Percentiles rank a stretch among this genome's conserved stretches.
Conservation (phyloP, 1,139 yeast species). For the Nakaseomyces kungkrabaensis region DNA sequence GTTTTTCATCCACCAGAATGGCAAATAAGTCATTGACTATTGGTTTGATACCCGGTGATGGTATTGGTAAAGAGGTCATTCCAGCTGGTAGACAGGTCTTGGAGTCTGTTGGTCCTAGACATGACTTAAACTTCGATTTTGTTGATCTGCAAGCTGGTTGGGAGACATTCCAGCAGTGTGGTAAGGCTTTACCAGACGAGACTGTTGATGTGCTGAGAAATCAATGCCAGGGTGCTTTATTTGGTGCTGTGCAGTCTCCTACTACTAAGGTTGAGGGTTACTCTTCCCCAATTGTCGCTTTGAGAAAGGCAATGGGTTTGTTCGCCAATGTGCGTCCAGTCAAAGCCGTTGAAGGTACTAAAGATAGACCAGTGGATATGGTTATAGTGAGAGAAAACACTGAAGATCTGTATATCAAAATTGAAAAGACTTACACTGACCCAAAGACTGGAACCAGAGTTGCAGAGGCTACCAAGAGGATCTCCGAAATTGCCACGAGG, state of each 20-base stretch:
- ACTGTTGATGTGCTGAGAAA: conserved; percentile 72
- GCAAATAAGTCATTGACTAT: conserved; percentile 25
- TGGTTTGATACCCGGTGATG: conserved; percentile 92
- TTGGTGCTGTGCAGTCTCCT: conserved; percentile 96
- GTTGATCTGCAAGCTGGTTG: conserved; percentile 88
- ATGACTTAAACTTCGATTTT: conserved; percentile 73
- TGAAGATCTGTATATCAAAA: conserved; percentile 92
- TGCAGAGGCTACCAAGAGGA: conserved; percentile 96
- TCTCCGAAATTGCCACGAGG: conserved; percentile 75
- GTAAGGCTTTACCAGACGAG: conserved; percentile 88
- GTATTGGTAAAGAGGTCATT: conserved; percentile 94
- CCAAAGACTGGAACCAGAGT: conserved; percentile 73
- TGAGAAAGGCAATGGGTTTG: conserved; percentile 86
- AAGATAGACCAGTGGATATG: conserved; percentile 82
- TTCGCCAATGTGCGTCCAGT: conserved; percentile 98
- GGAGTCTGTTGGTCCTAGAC: conserved; percentile 67
- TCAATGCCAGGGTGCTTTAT: conserved; percentile 92
- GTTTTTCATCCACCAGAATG: conserved; percentile 12
- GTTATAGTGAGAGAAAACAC: conserved; percentile 98
- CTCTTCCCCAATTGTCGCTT: conserved; percentile 95
- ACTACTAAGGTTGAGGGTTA: conserved; percentile 89
- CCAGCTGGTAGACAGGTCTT: conserved; percentile 86
- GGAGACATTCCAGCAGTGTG: conserved; percentile 85
- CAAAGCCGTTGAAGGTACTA: conserved; percentile 75
- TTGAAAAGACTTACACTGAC: conserved; percentile 64